These are phyloP conservation scores for Coriaria nepalensis DNA, from an alignment of 306 rosid species.

Conservation along the genomic window DNA sequence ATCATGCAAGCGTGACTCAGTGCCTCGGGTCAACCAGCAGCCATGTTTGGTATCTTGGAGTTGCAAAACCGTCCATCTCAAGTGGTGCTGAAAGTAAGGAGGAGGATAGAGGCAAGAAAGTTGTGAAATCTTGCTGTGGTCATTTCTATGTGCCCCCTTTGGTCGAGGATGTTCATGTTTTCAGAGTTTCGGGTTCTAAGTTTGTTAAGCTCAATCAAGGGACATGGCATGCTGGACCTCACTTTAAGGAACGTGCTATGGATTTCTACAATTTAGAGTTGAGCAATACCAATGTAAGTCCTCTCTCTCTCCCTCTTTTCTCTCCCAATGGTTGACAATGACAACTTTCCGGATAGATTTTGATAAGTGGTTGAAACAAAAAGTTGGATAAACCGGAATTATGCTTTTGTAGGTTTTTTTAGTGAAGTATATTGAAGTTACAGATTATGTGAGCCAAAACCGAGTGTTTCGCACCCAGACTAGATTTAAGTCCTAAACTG, in stretches of 20 bases:
- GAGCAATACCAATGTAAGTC: constrained; percentile 53
- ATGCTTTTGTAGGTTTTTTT: too few species aligned
- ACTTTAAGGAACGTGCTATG: constrained; percentile 38
- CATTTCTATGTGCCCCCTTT: constrained; percentile 59
- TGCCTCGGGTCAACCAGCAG: constrained; percentile 82
- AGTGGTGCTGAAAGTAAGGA: constrained; percentile 22
- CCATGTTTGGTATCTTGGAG: constrained; percentile 70
- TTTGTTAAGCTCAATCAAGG: constrained; percentile 70
- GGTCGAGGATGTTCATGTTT: constrained; percentile 43
- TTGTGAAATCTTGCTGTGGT: constrained; percentile 29
- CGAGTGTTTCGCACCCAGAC: too few species aligned
- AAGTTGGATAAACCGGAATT: too few species aligned
- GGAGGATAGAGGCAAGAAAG: constrained; percentile 11
- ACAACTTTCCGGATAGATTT: too few species aligned
- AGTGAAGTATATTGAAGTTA: too few species aligned
- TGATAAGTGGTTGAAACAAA: too few species aligned
- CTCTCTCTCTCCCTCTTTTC: constrained; percentile 1
- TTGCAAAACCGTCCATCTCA: constrained; percentile 65
- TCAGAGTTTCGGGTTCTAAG: constrained; percentile 55
- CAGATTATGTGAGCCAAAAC: too few species aligned
- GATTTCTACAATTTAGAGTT: constrained; percentile 71
- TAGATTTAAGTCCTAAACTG: too few species aligned
- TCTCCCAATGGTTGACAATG: too few species aligned
- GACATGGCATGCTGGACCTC: constrained; percentile 97
- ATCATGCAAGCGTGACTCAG: constrained; percentile 81